Evolutionary conservation across 805 yeast genomes (phyloP).

Genomic region (Kazachstania psychrophila): DNA sequence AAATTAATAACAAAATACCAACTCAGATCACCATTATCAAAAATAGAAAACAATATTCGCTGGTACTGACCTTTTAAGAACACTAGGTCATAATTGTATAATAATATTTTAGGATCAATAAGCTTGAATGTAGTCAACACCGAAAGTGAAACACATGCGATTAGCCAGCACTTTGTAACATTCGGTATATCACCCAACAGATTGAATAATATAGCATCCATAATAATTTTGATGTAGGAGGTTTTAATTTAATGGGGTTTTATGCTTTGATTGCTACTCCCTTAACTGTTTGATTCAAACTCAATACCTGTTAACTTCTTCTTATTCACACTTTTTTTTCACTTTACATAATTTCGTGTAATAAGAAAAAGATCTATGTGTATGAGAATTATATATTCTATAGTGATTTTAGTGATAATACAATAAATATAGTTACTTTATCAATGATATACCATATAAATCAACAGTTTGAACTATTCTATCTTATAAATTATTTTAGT

Average conservation of each 20-base stretch:
- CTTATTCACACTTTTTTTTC: no score
- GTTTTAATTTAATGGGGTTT: no score
- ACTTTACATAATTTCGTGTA: no score
- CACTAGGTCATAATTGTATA: conserved; percentile 32
- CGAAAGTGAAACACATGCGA: conserved; percentile 31
- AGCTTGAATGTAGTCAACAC: conserved; percentile 29
- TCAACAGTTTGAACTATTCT: no score
- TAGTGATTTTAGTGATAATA: no score
- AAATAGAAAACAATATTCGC: conserved; percentile 32
- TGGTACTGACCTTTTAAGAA: conserved; percentile 33
- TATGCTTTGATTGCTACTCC: background rate
- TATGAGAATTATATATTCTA: no score
- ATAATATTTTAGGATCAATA: conserved; percentile 26
- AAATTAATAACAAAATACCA: conserved; percentile 19
- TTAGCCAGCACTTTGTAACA: conserved; percentile 33
- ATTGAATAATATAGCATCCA: conserved; percentile 26
- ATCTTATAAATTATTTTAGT: no score
- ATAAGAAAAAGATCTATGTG: no score
- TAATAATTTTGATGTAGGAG: no score
- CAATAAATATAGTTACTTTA: no score
- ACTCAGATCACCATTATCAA: conserved; percentile 31
- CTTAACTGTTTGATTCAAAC: background rate
- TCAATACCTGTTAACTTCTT: no score
- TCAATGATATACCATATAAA: no score
- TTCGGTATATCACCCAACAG: conserved; percentile 30